Evolutionary conservation across 352 stramenopile genomes (phyloP).

Genomic region (Phytopythium boreale): DNA sequence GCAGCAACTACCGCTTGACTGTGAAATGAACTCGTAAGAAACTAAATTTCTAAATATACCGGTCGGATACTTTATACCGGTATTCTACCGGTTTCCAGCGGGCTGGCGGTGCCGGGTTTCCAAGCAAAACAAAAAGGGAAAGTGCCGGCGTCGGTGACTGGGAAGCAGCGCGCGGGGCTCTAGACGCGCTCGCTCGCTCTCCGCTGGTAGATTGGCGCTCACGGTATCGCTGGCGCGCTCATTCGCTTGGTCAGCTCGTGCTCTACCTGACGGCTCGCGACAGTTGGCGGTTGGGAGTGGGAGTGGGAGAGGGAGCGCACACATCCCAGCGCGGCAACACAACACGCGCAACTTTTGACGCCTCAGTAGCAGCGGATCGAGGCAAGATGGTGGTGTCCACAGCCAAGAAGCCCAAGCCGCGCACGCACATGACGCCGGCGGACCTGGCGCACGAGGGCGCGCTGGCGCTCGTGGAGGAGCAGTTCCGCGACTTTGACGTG

Average conservation of each 20-base stretch:
- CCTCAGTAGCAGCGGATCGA: neutral
- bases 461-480: constrained; percentile 38
- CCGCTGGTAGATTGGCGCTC: neutral
- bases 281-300: neutral
- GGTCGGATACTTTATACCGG: neutral
- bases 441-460: constrained; percentile 22
- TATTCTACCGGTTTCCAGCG: neutral
- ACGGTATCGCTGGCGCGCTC: no score
- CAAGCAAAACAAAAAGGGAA: neutral
- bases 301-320: neutral
- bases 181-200: neutral
- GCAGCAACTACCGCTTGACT: no score
- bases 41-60: no score
- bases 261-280: neutral
- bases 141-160: neutral
- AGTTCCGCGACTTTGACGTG: constrained; percentile 70
- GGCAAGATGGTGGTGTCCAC: constrained; percentile 27
- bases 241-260: no score
- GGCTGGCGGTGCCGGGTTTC: no score
- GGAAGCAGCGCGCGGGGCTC: no score
- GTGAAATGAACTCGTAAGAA: no score
- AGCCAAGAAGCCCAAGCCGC: constrained; percentile 18
- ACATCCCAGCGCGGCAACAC: neutral
- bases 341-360: neutral
- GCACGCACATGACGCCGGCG: constrained; percentile 18